Conservation (phyloP, 768 basidiomycete genomes). For the Melanogaster broomeanus region DNA sequence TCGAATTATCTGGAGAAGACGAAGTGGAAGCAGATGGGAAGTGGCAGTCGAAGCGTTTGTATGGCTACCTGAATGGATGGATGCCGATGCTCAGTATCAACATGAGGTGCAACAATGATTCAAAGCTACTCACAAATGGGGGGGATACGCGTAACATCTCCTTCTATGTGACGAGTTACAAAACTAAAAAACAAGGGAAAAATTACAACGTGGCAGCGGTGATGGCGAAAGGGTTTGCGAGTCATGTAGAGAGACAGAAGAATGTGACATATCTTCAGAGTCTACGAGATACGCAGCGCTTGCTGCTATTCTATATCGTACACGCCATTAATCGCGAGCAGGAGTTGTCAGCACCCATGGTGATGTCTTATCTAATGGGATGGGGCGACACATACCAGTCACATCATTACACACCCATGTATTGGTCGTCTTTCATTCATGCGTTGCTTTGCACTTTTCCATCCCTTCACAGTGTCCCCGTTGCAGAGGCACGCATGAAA, state of each 20-base stretch:
- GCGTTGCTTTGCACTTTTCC: conserved; percentile 7
- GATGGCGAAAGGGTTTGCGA: conserved; percentile 31
- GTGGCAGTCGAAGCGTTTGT: not conserved
- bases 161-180: conserved; percentile 38
- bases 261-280: conserved; percentile 12
- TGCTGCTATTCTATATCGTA: conserved; percentile 34
- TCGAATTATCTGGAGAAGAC: not conserved
- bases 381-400: conserved; percentile 41
- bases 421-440: conserved; percentile 32
- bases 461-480: too few relatives aligned
- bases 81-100: conserved; percentile 26
- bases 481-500: too few relatives aligned
- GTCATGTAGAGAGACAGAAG: conserved; percentile 20
- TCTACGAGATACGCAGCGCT: conserved; percentile 24
- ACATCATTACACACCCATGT: conserved; percentile 37
- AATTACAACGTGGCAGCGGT: conserved; percentile 37
- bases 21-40: not conserved
- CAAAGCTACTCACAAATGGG: conserved; percentile 40
- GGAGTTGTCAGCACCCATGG: conserved; percentile 40
- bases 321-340: conserved; percentile 38
- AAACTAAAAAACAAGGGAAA: conserved; percentile 32
- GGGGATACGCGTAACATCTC: conserved; percentile 33
- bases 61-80: conserved; percentile 12
- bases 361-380: conserved; percentile 44
- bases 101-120: conserved; percentile 41